Evolutionary conservation across 345 rosid species (phyloP).

Genomic region (Anacardium occidentale): DNA sequence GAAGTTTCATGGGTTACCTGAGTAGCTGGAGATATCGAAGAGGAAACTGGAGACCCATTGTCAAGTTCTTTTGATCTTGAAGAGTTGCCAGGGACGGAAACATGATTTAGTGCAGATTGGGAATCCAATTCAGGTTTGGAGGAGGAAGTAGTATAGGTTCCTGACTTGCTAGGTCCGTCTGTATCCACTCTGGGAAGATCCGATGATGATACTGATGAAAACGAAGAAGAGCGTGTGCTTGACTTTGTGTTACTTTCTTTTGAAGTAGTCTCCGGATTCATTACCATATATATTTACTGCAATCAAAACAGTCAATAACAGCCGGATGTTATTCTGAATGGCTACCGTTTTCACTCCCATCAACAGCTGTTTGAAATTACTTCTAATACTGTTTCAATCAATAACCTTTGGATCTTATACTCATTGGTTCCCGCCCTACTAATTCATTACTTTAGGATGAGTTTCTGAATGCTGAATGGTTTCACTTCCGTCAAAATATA

Average conservation of each 20-base stretch:
- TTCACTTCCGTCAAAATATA: background rate
- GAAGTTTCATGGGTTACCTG: conserved; percentile 39
- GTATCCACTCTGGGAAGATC: conserved; percentile 27
- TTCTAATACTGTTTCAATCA: conserved; percentile 12
- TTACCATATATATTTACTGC: conserved; percentile 23
- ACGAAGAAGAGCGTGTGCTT: conserved; percentile 33
- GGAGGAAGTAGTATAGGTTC: background rate
- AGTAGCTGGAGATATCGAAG: conserved; percentile 37
- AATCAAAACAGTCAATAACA: conserved; percentile 15
- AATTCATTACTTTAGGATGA: background rate
- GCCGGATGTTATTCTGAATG: conserved; percentile 24
- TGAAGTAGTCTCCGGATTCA: conserved; percentile 8
- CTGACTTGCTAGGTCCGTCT: conserved; percentile 8
- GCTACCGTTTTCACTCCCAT: conserved; percentile 16
- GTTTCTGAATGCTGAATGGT: conserved; percentile 15
- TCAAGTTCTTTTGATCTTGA: conserved; percentile 22
- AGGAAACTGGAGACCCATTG: conserved; percentile 15
- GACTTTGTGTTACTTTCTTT: conserved; percentile 7
- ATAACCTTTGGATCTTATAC: conserved; percentile 14
- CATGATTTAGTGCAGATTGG: conserved; percentile 8
- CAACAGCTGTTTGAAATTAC: conserved; percentile 15
- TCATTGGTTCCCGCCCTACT: conserved; percentile 12
- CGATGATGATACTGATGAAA: conserved; percentile 38
- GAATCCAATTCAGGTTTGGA: background rate
- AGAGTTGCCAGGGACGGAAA: conserved; percentile 13